Evolutionary conservation across 129 eudicot species (phyloP), one percentile per base, ranked within the genome.

Genomic region (Artemisia tridentata): DNA sequence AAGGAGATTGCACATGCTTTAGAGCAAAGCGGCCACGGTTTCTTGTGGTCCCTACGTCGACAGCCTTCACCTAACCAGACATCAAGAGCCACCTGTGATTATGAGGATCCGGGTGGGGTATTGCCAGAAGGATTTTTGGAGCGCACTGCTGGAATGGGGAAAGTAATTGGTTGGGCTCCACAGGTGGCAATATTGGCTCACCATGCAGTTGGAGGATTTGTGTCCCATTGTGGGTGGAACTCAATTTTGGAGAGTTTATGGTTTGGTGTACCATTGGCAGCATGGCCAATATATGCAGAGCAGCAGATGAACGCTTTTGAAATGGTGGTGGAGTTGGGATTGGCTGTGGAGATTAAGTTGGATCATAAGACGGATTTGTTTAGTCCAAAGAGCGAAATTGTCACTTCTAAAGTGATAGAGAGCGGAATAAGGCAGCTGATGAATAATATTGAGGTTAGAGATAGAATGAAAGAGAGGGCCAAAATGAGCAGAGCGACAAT

Each of bases 161-260:
- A 78, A 21, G 72, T 83, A 10, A 84, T 86, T 2, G 82, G 83
- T 17, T 86, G 91, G 88, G 88, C 91, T 11, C 88, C 84, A 9
- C 91, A 86, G 17, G 74, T 66, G 63, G 86, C 63, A n/a, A 75
- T 86, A 31, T 63, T 86, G 65, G 68, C 84, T n/a, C 91, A 86
- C 25, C 11, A 61, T 5, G 78, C 86, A 7, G 73, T 86, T 4
- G 91, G 87, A 5, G 91, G 84, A 13, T 86, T 80, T 11, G 81
- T 80, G 51, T 80, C 88, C n/a, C 91, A 80, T 25, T 80, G 88
- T 17, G 91, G 91, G 55, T 83, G 88, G 88, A 86, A 86, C 72
- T 86, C 88, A 43, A 65, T 80, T 3, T 70, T 83, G 65, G 86
- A 85, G 77, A 85, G 86, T 72, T 21, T 81, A 8, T 79, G 82